A percentile compares a stretch with the other conserved stretches of the same genome.
Conservation (phyloP, 2,329 filamentous ascomycete genomes). For the Davidsoniella australis region DNA sequence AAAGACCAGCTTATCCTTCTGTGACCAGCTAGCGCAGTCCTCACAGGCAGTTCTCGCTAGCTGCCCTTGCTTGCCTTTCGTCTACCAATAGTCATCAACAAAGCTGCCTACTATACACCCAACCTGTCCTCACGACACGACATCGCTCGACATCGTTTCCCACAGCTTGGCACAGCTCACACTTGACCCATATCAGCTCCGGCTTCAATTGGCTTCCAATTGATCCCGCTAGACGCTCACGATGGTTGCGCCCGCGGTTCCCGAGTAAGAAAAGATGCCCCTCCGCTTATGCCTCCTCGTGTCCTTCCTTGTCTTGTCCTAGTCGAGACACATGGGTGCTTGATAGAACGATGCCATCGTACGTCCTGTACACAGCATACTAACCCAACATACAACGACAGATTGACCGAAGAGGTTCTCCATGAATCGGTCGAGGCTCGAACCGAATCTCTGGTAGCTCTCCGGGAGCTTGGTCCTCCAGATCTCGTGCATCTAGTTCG, state of each 20-base stretch:
- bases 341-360: slow-evolving; percentile 8
- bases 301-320: slow-evolving; percentile 7
- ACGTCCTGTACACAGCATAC: neutral
- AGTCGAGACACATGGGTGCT: too few relatives aligned
- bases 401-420: slow-evolving; percentile 83
- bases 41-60: neutral
- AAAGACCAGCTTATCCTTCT: too few relatives aligned
- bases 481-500: slow-evolving; percentile 93
- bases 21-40: neutral
- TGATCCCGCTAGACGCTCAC: slow-evolving; percentile 18
- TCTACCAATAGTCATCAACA: neutral
- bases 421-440: slow-evolving; percentile 84
- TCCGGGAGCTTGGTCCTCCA: slow-evolving; percentile 87
- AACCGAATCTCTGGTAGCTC: slow-evolving; percentile 67
- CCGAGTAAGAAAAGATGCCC: slow-evolving; percentile 35
- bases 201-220: neutral
- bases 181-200: too few relatives aligned
- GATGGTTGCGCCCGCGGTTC: slow-evolving; percentile 60
- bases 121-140: neutral
- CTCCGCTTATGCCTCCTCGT: neutral
- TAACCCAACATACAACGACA: slow-evolving; percentile 22
- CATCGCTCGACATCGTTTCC: neutral
- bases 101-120: too few relatives aligned
- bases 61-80: neutral
- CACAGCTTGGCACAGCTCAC: too few relatives aligned